phyloP scores from a whole-genome alignment of 2,329 filamentous ascomycete species.

The Monosporascus sp. region DNA sequence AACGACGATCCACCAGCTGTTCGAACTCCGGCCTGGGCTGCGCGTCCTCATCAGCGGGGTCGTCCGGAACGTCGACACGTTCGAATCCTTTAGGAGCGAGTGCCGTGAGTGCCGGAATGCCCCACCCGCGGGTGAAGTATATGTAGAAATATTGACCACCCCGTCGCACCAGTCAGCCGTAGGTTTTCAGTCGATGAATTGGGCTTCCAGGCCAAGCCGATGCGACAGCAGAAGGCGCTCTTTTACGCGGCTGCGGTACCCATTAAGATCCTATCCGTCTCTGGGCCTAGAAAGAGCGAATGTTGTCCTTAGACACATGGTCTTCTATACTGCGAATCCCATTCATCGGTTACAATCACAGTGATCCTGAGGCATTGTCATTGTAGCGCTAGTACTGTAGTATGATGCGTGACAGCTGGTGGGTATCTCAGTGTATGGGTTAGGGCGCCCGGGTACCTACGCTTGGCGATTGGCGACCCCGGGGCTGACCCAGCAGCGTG shows the following conservation, averaged over 20 bases:
- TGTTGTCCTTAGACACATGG: too few species aligned
- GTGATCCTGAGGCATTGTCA: too few species aligned
- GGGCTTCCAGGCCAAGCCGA: conserved; percentile 35
- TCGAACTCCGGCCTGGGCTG: conserved; percentile 45
- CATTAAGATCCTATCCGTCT: conserved; percentile 23
- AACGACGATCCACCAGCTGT: conserved; percentile 50
- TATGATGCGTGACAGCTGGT: too few species aligned
- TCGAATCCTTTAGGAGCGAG: conserved; percentile 50
- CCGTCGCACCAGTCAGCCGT: conserved; percentile 20
- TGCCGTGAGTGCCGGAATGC: conserved; percentile 45
- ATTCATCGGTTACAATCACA: too few species aligned
- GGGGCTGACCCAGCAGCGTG: too few species aligned
- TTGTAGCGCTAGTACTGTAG: too few species aligned
- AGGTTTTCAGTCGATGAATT: conserved; percentile 32
- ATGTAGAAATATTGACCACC: too few species aligned
- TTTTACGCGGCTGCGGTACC: conserved; percentile 36
- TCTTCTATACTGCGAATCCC: too few species aligned
- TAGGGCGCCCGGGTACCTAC: too few species aligned
- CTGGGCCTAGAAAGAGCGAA: background rate
- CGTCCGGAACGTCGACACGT: conserved; percentile 58
- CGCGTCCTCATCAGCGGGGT: conserved; percentile 56
- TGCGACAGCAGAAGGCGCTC: conserved; percentile 38
- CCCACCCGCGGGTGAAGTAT: too few species aligned
- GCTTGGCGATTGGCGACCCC: too few species aligned
- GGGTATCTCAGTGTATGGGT: too few species aligned